Base-by-base conservation (phyloP, 208 protist genomes). In the Zelonia costaricensis region DNA sequence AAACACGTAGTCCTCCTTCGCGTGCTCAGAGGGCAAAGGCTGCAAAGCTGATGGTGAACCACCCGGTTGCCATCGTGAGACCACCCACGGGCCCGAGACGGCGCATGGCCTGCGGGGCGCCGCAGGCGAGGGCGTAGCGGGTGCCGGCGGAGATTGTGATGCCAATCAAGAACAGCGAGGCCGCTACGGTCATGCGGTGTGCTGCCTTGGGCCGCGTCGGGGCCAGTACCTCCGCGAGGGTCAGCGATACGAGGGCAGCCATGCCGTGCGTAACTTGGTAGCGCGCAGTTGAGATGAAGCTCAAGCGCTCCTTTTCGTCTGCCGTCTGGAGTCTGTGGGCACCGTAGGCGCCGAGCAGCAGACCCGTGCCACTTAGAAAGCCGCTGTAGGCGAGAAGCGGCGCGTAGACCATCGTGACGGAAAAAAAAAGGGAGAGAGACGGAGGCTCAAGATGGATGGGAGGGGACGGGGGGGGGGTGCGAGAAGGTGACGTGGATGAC, bases 231-330 rank as follows among this genome's bases (percentile, higher is more conserved):
- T 54, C 59, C 12, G 38, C 38, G 13, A 63, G 54, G 2, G 65
- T 36, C 12, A 68, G n/a, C 38, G 63, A 38, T 28, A 31, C 68
- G 13, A 80, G 23, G 10, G 64, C 25, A 15, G 64, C 60, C 2
- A 52, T 56, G 54, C 52, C 64, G 68, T 80, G 74, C 31, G 76
- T 5, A 25, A 68, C 35, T 42, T 78, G 72, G 28, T 68, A 71
- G 58, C 65, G 62, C 15, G 63, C 48, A 9, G 42, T 68, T 0
- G 51, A 48, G 20, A 33, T 28, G 42, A 74, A 76, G 27, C 38
- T 27, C 1, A 42, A 25, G 38, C 59, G 49, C 36, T 33, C 31
- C 20, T 54, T 31, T 15, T 48, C 39, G 4, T 45, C 13, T 16
- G 38, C 39, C n/a, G 30, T 22, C 18, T 36, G 28, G 12, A 76